Percentiles rank a stretch among this genome's conserved stretches.
Evolutionary conservation across 73 alveolate species (phyloP).

Genomic region (Tetrahymena malaccensis): DNA sequence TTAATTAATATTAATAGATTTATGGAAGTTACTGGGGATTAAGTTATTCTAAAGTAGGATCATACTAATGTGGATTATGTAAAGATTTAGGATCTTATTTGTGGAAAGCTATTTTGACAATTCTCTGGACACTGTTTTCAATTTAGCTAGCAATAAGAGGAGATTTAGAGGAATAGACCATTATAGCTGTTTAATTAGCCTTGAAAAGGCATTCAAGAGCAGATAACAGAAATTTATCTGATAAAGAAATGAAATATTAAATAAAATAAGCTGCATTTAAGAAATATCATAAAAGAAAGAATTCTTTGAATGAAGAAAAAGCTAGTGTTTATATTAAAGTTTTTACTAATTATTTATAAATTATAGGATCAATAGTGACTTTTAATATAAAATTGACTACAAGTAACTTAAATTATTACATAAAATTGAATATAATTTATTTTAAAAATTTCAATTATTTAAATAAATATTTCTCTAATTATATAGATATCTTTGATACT

Average conservation of each 20-base stretch:
- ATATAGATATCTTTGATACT: constrained; percentile 10
- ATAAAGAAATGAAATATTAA: background rate
- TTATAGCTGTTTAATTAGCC: background rate
- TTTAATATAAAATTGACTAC: background rate
- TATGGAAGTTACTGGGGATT: background rate
- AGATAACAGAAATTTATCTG: background rate
- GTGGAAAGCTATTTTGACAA: background rate
- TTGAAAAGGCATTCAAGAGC: background rate
- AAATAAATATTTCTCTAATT: no score
- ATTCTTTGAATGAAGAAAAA: background rate
- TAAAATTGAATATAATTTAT: no score
- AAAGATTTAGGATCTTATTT: background rate
- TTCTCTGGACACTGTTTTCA: constrained; percentile 25
- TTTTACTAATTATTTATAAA: constrained; percentile 2
- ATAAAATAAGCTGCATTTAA: background rate
- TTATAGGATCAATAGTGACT: constrained; percentile 7
- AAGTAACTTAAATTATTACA: background rate
- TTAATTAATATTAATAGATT: background rate
- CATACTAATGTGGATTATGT: constrained; percentile 6
- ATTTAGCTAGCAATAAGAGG: constrained; percentile 2
- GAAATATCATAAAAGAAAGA: background rate
- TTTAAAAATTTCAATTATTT: no score
- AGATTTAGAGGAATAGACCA: background rate
- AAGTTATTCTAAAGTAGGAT: background rate
- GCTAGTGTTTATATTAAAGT: constrained; percentile 9